Percentiles rank a stretch among this genome's conserved stretches.
Conservation (phyloP, 2,329 filamentous ascomycete species). For the Fusarium concolor region DNA sequence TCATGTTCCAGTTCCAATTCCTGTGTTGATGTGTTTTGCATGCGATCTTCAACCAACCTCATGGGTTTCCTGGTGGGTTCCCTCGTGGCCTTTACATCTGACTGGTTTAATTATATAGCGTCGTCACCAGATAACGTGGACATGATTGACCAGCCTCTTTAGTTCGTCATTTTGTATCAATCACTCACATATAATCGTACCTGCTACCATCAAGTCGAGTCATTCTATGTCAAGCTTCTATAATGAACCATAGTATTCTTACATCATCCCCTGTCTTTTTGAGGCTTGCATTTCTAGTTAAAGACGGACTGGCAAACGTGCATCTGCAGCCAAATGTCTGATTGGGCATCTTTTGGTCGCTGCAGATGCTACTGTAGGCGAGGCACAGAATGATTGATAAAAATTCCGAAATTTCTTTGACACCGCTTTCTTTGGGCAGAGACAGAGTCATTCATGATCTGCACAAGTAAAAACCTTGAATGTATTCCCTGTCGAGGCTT, state of each 20-base stretch:
- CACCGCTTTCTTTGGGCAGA: conserved; percentile 39
- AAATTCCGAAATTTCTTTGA: conserved; percentile 29
- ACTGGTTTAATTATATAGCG: conserved; percentile 28
- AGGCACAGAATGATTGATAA: conserved; percentile 22
- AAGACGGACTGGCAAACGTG: conserved; percentile 30
- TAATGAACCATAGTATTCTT: conserved; percentile 22
- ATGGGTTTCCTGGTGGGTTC: conserved; percentile 1
- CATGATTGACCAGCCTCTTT: conserved; percentile 33
- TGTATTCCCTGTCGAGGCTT: conserved; percentile 10
- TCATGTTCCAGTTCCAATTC: conserved; percentile 14
- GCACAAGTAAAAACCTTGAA: conserved; percentile 32
- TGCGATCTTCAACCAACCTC: conserved; percentile 35
- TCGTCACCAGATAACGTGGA: conserved; percentile 39
- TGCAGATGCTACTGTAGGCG: conserved; percentile 18
- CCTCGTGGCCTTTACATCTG: conserved; percentile 21
- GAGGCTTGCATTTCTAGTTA: conserved; percentile 33
- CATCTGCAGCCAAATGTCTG: conserved; percentile 24
- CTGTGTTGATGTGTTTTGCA: conserved; percentile 24
- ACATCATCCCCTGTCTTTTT: conserved; percentile 26
- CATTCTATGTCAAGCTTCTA: conserved; percentile 12
- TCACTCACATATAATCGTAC: conserved; percentile 6
- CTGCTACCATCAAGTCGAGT: background rate
- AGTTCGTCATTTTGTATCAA: conserved; percentile 6
- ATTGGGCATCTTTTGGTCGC: conserved; percentile 28
- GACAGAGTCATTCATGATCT: conserved; percentile 39